A percentile compares a stretch with the other conserved stretches of the same genome.
Evolutionary conservation across 1,284 basidiomycete species (phyloP).

Genomic region (Ganoderma leucocontextum): DNA sequence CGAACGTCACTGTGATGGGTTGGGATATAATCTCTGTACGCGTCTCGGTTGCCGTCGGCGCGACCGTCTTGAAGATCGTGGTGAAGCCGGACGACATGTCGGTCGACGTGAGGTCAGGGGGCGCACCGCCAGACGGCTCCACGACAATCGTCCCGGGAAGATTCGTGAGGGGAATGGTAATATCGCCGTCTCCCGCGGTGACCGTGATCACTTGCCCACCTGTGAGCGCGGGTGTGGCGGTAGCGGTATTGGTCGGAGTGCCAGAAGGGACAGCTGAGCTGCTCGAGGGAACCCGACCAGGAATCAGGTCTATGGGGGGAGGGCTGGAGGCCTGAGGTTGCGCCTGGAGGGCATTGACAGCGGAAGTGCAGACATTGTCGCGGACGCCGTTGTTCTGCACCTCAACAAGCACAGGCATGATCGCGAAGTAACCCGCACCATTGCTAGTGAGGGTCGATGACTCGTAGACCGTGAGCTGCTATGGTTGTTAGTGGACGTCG

Average conservation of each 20-base stretch:
- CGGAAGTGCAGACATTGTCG: conserved; percentile 39
- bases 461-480: conserved; percentile 60
- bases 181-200: conserved; percentile 26
- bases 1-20: conserved; percentile 41
- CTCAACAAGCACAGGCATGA: conserved; percentile 53
- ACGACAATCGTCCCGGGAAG: conserved; percentile 31
- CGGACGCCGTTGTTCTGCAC: conserved; percentile 46
- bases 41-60: conserved; percentile 38
- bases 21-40: conserved; percentile 34
- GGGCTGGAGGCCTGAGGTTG: conserved; percentile 47
- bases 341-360: conserved; percentile 44
- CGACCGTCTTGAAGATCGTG: conserved; percentile 28
- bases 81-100: conserved; percentile 24
- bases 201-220: conserved; percentile 26
- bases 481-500: background rate
- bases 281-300: background rate
- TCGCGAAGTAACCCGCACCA: conserved; percentile 48
- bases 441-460: conserved; percentile 45
- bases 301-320: conserved; percentile 28
- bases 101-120: conserved; percentile 9
- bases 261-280: background rate
- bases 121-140: conserved; percentile 32
- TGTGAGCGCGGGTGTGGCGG: background rate
- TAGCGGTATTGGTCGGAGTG: conserved; percentile 1
- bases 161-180: conserved; percentile 22